A percentile compares a stretch with the other conserved stretches of the same genome.
These are phyloP conservation scores for Dactylis glomerata DNA, from an alignment of 176 grass and related monocot species.

Conservation along the genomic window DNA sequence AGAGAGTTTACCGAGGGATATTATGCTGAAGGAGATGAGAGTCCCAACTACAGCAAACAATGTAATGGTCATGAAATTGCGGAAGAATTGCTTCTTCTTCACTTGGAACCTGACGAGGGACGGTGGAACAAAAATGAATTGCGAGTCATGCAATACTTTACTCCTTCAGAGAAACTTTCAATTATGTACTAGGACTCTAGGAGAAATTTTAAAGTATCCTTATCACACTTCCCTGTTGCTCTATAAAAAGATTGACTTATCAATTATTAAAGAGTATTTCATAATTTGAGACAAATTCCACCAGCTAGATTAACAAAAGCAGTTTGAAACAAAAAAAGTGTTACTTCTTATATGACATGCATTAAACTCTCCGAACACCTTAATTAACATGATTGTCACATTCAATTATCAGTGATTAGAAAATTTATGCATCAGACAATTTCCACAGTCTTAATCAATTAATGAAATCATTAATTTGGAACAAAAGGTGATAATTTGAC, in stretches of 20 bases:
- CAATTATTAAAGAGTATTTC: not conserved
- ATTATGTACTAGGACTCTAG: not conserved
- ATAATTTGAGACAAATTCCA: too few relatives aligned
- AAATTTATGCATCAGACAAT: not conserved
- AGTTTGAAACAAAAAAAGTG: too few relatives aligned
- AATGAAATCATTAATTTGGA: not conserved
- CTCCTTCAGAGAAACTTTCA: not conserved
- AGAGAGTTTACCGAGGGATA: slow-evolving; percentile 60
- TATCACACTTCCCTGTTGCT: not conserved
- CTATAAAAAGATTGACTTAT: not conserved
- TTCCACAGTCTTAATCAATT: not conserved
- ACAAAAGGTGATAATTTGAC: not conserved
- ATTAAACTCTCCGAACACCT: too few relatives aligned
- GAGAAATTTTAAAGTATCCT: not conserved
- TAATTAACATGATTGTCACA: too few relatives aligned
- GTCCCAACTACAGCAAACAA: slow-evolving; percentile 79
- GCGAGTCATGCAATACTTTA: not conserved
- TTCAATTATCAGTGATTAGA: not conserved
- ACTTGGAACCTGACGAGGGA: slow-evolving; percentile 62
- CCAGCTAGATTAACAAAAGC: too few relatives aligned
- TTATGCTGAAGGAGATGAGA: slow-evolving; percentile 72
- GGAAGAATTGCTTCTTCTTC: slow-evolving; percentile 91
- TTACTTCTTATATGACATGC: too few relatives aligned
- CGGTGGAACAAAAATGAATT: not conserved
- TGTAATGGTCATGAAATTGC: slow-evolving; percentile 77